phyloP scores from a whole-genome alignment of 495 filamentous ascomycete species.

The Annulohypoxylon stygium region DNA sequence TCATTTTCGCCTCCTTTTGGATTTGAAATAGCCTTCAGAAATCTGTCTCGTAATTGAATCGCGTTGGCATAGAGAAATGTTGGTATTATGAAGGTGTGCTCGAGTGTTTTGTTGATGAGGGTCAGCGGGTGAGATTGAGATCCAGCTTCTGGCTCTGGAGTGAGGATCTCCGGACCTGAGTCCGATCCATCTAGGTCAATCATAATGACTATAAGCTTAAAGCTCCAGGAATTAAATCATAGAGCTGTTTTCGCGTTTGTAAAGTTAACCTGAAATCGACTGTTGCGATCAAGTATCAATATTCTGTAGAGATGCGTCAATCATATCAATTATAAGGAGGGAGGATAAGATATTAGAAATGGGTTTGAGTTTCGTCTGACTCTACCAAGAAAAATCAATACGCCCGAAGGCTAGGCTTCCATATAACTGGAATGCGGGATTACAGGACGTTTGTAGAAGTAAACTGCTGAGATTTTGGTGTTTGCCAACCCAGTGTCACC shows the following conservation, averaged over 20 bases:
- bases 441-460: constrained; percentile 37
- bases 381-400: constrained; percentile 16
- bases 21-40: constrained; percentile 76
- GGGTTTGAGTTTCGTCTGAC: constrained; percentile 20
- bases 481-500: constrained; percentile 14
- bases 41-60: constrained; percentile 80
- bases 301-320: background rate
- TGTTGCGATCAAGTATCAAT: constrained; percentile 13
- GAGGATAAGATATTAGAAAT: constrained; percentile 20
- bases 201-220: constrained; percentile 25
- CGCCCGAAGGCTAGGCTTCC: constrained; percentile 28
- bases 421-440: constrained; percentile 41
- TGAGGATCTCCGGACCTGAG: constrained; percentile 44
- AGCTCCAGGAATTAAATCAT: too few species aligned
- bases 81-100: constrained; percentile 86
- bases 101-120: constrained; percentile 83
- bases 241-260: background rate
- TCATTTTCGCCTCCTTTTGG: constrained; percentile 86
- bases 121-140: constrained; percentile 72
- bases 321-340: background rate
- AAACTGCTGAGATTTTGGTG: constrained; percentile 16
- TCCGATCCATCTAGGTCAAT: constrained; percentile 45
- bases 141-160: constrained; percentile 40
- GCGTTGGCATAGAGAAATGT: constrained; percentile 88
- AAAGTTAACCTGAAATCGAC: background rate